These are phyloP conservation scores for Plasmodium gallinaceum DNA, from an alignment of 169 alveolate species.

Conservation along the genomic window DNA sequence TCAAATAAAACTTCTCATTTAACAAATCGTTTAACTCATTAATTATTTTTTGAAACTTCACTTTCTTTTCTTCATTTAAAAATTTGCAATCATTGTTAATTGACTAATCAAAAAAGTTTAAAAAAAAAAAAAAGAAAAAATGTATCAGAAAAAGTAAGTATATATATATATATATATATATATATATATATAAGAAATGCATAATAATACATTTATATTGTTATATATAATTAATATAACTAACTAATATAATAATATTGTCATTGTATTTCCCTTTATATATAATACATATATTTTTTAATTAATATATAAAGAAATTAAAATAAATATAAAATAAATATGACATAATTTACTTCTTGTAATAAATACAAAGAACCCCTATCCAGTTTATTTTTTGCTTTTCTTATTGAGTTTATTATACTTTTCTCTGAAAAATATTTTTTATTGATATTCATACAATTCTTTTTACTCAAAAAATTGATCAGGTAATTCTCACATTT, in stretches of 20 bases:
- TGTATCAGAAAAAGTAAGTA: background rate
- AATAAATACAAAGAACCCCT: constrained; percentile 68
- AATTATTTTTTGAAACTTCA: constrained; percentile 35
- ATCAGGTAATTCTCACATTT: constrained; percentile 28
- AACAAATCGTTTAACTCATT: constrained; percentile 57
- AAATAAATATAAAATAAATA: background rate
- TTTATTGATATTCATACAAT: constrained; percentile 8
- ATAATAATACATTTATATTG: too few relatives aligned
- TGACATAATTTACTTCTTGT: constrained; percentile 34
- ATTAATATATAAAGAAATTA: background rate
- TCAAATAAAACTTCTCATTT: constrained; percentile 36
- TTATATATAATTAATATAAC: background rate
- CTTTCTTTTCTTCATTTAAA: constrained; percentile 59
- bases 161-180: too few relatives aligned
- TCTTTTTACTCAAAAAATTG: constrained; percentile 7
- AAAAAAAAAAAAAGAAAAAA: constrained; percentile 4
- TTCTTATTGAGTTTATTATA: constrained; percentile 50
- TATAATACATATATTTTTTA: constrained; percentile 1
- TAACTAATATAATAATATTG: too few relatives aligned
- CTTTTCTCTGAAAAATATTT: constrained; percentile 43
- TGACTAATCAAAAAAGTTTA: constrained; percentile 13
- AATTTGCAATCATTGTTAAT: constrained; percentile 29
- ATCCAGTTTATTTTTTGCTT: constrained; percentile 67
- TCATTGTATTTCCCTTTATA: background rate
- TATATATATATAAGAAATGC: too few relatives aligned